Base-by-base conservation (phyloP, 1,284 basidiomycete genomes). In the Omphalotus olearius region DNA sequence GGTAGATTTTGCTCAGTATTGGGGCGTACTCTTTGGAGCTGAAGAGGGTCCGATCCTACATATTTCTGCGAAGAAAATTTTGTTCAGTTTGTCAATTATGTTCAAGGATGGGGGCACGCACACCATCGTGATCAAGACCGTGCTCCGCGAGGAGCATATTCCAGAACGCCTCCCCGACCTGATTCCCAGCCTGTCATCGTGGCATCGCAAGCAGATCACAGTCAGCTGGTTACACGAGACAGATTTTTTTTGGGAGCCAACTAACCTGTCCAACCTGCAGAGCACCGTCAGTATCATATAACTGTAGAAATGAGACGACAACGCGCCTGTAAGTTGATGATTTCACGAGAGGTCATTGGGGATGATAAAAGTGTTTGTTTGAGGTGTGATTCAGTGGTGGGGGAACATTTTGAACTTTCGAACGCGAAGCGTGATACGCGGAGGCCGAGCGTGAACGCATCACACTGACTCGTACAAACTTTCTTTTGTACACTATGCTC, bases 81-180 rank as follows among this genome's bases (percentile, higher is more conserved):
- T 11, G 30, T 38, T 28, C 23, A 23, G 6, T 45, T 28, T 51
- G 48, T 17, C 2, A n/a, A 44, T 47, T 7, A 9, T 9, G 42
- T 13, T 46, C 39, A 41, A 18, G 18, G 47, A 16, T 52, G 28
- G 30, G 23, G 23, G 38, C n/a, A 63, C 81, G 58, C 62, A 90
- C 88, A 63, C 89, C 88, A 20, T 76, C 71, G 16, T 77, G 67
- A 61, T 89, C 80, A 35, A 92, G 72, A 0, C 88, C 88, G 67
- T 92, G 88, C 69, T 92, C 88, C 10, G 80, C 80, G n/a, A 92
- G 72, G 45, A 91, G 74, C 77, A 83, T 82, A 56, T 79, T 72
- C 88, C 88, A 91, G 62, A 91, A 91, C 42, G 73, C 74, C 63
- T 88, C 87, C 47, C 88, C 88, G 37, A 88, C 78, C 73, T 93